Base-by-base conservation (phyloP, 768 basidiomycete species). In the Collybia mongolica region DNA sequence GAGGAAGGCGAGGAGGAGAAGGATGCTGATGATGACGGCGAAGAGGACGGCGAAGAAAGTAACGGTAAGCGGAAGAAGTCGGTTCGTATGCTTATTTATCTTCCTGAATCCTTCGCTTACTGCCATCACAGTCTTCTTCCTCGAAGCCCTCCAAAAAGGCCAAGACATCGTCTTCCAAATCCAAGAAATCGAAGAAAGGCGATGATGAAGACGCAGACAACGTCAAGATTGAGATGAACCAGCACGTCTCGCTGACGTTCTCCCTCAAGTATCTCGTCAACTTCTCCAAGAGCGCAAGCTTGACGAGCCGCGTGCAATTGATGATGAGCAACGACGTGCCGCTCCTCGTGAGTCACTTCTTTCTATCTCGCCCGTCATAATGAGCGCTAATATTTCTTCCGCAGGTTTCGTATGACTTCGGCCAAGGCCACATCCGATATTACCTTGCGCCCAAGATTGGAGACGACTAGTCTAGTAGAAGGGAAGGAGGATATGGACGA, bases 361-460 rank as follows among this genome's bases (percentile, higher is more conserved):
- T 49, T 48, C 28, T 23, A 15, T 38, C 8, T 32, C 46, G 40
- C 15, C 28, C 11, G 14, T 20, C 18, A 14, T 20, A 5, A 14
- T 43, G 9, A 9, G n/a, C 20, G 18, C 29, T 38, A 5, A 39
- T 37, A 20, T n/a, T n/a, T 39, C 17, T 47, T 9, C 48, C 28
- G 18, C 37, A 93, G 90, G 90, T 94, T 38, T 84, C 87, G 35
- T 98, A 94, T 70, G 83, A 87, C 54, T 98, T 97, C 60, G 84
- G 83, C 39, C 87, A 90, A 62, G 95, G 95, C 1, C 76, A 80
- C 58, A 91, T 98, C 66, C 82, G 88, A 54, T 98, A 96, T 77
- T 98, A 94, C 76, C 81, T 98, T 48, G 95, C 95, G 39, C 95
- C 95, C 19, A 98, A 98, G 75, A 94, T 94, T 53, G 88, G 89